phyloP scores from a whole-genome alignment of 75 land plant genomes.

The Cupressus sempervirens region DNA sequence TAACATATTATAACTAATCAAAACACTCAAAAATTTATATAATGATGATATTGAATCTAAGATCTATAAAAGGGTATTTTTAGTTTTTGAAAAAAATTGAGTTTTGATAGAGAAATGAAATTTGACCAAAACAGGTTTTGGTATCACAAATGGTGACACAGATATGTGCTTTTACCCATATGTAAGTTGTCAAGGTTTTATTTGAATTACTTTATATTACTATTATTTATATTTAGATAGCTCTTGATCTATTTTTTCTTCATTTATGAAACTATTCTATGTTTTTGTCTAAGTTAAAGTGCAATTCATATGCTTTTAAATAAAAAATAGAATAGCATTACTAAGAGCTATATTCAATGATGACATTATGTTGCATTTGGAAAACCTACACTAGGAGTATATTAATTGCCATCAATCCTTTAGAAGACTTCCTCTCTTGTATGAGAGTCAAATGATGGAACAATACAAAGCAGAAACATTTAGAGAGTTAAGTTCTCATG shows the following conservation, averaged over 20 bases:
- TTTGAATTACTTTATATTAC: not conserved
- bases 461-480: slow-evolving; percentile 85
- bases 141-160: too few relatives aligned
- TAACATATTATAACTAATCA: too few relatives aligned
- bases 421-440: slow-evolving; percentile 74
- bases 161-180: slow-evolving; percentile 97
- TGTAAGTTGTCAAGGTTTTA: slow-evolving; percentile 47
- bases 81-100: too few relatives aligned
- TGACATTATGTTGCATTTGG: not conserved
- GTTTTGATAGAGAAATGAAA: too few relatives aligned
- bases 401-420: slow-evolving; percentile 93
- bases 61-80: too few relatives aligned
- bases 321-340: not conserved
- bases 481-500: slow-evolving; percentile 91
- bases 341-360: not conserved
- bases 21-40: too few relatives aligned
- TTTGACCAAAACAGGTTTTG: too few relatives aligned
- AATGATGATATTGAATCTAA: too few relatives aligned
- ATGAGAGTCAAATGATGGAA: slow-evolving; percentile 89
- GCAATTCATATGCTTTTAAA: not conserved
- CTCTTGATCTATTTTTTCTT: not conserved
- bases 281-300: not conserved
- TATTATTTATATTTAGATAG: not conserved
- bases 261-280: not conserved
- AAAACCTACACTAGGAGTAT: slow-evolving; percentile 93